Conservation (phyloP, 805 yeast species). For the Lachancea sp. region DNA sequence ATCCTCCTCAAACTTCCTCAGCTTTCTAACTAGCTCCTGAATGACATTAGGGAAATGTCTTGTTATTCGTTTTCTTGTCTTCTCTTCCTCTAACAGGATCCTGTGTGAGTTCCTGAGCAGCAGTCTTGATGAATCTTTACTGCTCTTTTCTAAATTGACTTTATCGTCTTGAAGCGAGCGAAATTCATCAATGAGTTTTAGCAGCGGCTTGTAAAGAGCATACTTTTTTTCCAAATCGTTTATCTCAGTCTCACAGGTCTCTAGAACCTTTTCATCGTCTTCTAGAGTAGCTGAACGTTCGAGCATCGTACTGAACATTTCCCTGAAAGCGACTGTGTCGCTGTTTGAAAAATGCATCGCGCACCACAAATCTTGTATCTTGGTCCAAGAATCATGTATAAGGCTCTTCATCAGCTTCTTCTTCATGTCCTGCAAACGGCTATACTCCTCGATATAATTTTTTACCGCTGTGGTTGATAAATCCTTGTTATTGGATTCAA, state of each 20-base stretch:
- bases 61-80: constrained; percentile 57
- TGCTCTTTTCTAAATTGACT: constrained; percentile 54
- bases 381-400: constrained; percentile 52
- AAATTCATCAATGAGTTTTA: constrained; percentile 51
- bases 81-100: constrained; percentile 75
- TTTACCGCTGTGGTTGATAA: constrained; percentile 43
- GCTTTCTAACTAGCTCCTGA: constrained; percentile 41
- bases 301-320: constrained; percentile 19
- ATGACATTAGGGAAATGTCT: constrained; percentile 63
- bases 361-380: constrained; percentile 58
- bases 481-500: constrained; percentile 38
- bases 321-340: constrained; percentile 44
- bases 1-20: constrained; percentile 43
- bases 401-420: constrained; percentile 60
- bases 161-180: constrained; percentile 55
- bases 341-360: constrained; percentile 50
- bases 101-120: constrained; percentile 70
- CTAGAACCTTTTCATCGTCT: constrained; percentile 55
- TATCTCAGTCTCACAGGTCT: constrained; percentile 60
- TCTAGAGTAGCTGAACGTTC: constrained; percentile 23
- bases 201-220: constrained; percentile 46
- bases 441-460: constrained; percentile 49
- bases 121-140: constrained; percentile 75
- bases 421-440: constrained; percentile 53
- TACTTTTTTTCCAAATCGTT: constrained; percentile 43